Base-by-base conservation (phyloP, 1,139 yeast species). In the Suhomyces bolitotheri region DNA sequence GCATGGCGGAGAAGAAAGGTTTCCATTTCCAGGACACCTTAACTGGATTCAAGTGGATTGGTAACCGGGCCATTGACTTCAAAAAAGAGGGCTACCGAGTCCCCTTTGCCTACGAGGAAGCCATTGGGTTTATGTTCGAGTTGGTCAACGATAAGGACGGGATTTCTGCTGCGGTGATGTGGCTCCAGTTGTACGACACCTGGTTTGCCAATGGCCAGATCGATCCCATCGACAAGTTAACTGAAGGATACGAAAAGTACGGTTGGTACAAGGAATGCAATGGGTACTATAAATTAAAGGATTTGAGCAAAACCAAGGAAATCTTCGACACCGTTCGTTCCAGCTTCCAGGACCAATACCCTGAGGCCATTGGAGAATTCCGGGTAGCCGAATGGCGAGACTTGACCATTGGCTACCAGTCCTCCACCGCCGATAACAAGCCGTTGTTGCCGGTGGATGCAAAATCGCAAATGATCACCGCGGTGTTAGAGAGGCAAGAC, bases 31-130 rank as follows among this genome's bases (percentile, higher is more conserved):
- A 67, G 29, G 97, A 92, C 43, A 90, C 97, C 0, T 67, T 92
- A 36, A 92, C 97, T 1, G 97, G 98, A 1, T 92, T 92, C 66
- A 92, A 92, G 61, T 92, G 98, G 98, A 84, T 92, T 33, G 98
- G 97, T 3, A 92, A 92, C 56, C 76, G 80, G 44, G 95, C 96
- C 1, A 78, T 83, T 23, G 86, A 82, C 16, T 65, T 86, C 39
- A 88, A 83, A 45, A 47, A 56, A 0, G 59, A 75, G 26, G 96
- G 95, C 0, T 79, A 56, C 49, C 49, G 37, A 5, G 96, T 90
- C 2, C 95, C 96, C 0, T 88, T 89, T 66, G 97, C 87, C 0
- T 92, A 76, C 54, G 98, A 92, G 58, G 98, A 92, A 54, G 97
- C 97, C 4, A 84, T 92, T 48, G 98, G 98, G 3, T 92, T 80